A percentile compares a stretch with the other conserved stretches of the same genome.
These are phyloP conservation scores for Rasamsonia emersonii DNA, from an alignment of 2,329 filamentous ascomycete species.

Conservation along the genomic window DNA sequence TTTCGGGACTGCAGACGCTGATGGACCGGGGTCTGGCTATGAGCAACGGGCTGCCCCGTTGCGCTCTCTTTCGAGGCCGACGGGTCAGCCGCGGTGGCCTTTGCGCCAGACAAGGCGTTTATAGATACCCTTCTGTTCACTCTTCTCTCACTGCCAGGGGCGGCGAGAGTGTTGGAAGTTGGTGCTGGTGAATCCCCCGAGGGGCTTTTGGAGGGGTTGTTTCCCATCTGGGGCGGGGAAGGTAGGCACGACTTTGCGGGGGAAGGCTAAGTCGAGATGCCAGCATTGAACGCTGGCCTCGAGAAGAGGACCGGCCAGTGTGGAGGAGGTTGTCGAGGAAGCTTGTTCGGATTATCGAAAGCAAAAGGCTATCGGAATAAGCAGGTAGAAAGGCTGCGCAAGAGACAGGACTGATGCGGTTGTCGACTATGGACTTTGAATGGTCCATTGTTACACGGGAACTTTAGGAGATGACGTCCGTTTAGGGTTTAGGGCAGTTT, in stretches of 20 bases:
- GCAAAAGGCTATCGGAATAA: too few species aligned
- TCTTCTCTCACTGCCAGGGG: slow-evolving; percentile 25
- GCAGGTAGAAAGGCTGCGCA: too few species aligned
- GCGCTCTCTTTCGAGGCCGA: slow-evolving; percentile 36
- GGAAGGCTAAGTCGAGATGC: slow-evolving; percentile 11
- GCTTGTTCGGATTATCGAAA: slow-evolving; percentile 14
- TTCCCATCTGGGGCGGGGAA: slow-evolving; percentile 36
- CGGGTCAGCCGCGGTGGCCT: slow-evolving; percentile 35
- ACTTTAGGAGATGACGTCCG: slow-evolving; percentile 9
- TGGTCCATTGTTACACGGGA: slow-evolving; percentile 3
- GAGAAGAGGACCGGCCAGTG: slow-evolving; percentile 5
- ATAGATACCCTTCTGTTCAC: slow-evolving; percentile 33
- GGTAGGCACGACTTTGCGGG: slow-evolving; percentile 8
- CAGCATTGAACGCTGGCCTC: slow-evolving; percentile 16
- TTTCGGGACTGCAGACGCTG: slow-evolving; percentile 35
- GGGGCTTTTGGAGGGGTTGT: slow-evolving; percentile 39
- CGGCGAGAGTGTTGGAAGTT: slow-evolving; percentile 17
- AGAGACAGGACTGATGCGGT: too few species aligned
- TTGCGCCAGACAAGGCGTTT: slow-evolving; percentile 30
- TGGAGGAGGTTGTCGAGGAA: slow-evolving; percentile 4
- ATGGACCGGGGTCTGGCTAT: slow-evolving; percentile 27
- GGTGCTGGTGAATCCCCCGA: slow-evolving; percentile 20
- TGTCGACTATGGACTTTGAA: too few species aligned
- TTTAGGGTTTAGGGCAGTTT: slow-evolving; percentile 17
- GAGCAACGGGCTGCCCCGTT: slow-evolving; percentile 30